Evolutionary conservation across 106 monocot species (phyloP).

Genomic region (Acorus gramineus): DNA sequence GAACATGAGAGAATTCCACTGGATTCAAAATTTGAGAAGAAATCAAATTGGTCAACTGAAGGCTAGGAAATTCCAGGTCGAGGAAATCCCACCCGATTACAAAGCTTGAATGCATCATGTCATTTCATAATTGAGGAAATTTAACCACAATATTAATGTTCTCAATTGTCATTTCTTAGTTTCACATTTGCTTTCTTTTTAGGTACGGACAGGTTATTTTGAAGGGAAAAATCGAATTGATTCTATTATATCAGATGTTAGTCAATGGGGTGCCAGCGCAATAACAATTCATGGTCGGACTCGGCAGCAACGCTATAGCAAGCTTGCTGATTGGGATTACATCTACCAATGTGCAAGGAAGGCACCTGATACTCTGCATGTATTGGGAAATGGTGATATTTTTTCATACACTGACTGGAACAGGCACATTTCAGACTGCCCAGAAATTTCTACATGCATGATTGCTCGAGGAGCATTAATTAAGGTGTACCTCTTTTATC

Average conservation of each 20-base stretch:
- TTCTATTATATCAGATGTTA: conserved; percentile 63
- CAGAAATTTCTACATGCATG: conserved; percentile 67
- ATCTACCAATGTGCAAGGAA: conserved; percentile 67
- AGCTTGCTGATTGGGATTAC: conserved; percentile 94
- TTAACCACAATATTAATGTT: too few relatives aligned
- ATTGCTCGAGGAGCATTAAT: conserved; percentile 81
- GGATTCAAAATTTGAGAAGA: too few relatives aligned
- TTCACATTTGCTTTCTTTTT: conserved; percentile 9
- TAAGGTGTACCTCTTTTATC: conserved; percentile 34
- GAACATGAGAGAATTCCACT: too few relatives aligned
- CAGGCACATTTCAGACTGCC: conserved; percentile 43
- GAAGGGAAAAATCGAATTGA: conserved; percentile 89
- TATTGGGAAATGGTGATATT: conserved; percentile 90
- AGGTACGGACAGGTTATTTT: conserved; percentile 82
- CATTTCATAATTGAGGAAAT: too few relatives aligned
- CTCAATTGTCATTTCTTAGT: background rate
- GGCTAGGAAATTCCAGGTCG: too few relatives aligned
- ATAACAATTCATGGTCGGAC: conserved; percentile 87
- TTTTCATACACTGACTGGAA: conserved; percentile 79
- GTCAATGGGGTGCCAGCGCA: conserved; percentile 68
- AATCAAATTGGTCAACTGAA: too few relatives aligned
- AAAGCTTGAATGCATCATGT: too few relatives aligned
- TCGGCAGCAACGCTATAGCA: conserved; percentile 91
- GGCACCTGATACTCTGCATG: conserved; percentile 47
- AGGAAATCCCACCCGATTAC: too few relatives aligned